Percentiles rank a stretch among this genome's conserved stretches.
Evolutionary conservation across 2,329 filamentous ascomycete genomes (phyloP).

Genomic region (Cladobotryum protrusum): DNA sequence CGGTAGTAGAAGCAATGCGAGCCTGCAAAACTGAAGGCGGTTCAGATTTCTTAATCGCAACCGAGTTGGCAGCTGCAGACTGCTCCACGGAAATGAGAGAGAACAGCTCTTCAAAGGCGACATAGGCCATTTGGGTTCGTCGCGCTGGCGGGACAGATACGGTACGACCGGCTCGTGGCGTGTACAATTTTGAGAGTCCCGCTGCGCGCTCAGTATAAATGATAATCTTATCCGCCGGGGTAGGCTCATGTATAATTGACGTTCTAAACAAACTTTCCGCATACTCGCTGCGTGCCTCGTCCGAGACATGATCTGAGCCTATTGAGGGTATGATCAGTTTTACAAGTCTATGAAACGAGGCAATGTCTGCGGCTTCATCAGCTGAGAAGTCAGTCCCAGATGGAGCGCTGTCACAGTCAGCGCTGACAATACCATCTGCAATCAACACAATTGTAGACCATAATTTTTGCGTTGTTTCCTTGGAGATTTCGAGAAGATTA

Average conservation of each 20-base stretch:
- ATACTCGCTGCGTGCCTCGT: conserved; percentile 62
- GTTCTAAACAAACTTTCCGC: conserved; percentile 71
- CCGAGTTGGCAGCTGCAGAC: conserved; percentile 32
- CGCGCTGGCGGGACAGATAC: conserved; percentile 57
- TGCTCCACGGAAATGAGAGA: conserved; percentile 49
- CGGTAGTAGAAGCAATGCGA: conserved; percentile 66
- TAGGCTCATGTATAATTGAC: conserved; percentile 69
- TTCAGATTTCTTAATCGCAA: conserved; percentile 22
- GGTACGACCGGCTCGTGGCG: conserved; percentile 64
- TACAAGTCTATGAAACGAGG: conserved; percentile 62
- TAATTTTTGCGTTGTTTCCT: conserved; percentile 46
- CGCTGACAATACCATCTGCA: conserved; percentile 62
- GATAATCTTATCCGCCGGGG: conserved; percentile 47
- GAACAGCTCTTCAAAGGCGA: conserved; percentile 75
- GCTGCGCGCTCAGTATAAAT: conserved; percentile 41
- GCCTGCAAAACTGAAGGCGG: conserved; percentile 34
- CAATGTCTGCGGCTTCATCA: conserved; percentile 79
- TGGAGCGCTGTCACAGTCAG: conserved; percentile 48
- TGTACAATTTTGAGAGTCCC: conserved; percentile 55
- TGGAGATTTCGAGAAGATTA: conserved; percentile 40
- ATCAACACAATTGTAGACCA: conserved; percentile 65
- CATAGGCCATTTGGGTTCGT: conserved; percentile 69
- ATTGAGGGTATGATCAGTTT: conserved; percentile 69
- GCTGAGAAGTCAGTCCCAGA: conserved; percentile 44
- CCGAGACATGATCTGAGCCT: conserved; percentile 58